These are phyloP conservation scores for Pyrenochaeta sp. DNA, from an alignment of 2,329 filamentous ascomycete genomes.

Conservation along the genomic window DNA sequence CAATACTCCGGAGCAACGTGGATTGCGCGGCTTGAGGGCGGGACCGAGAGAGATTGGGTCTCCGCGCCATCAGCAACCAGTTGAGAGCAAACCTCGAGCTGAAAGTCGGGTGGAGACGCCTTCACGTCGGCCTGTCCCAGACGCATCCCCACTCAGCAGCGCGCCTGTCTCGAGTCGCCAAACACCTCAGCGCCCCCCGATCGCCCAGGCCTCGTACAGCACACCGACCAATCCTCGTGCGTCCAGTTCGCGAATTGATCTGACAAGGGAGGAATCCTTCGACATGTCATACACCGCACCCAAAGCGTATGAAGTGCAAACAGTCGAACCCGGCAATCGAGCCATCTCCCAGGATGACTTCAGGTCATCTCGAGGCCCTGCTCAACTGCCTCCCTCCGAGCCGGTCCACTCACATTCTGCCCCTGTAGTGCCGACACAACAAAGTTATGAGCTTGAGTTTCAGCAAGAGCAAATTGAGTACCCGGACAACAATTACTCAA, in stretches of 20 bases:
- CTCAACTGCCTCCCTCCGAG: slow-evolving; percentile 34
- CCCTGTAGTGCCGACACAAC: slow-evolving; percentile 49
- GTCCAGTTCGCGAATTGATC: slow-evolving; percentile 26
- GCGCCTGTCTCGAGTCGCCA: slow-evolving; percentile 27
- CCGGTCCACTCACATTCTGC: slow-evolving; percentile 56
- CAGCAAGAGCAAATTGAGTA: slow-evolving; percentile 27
- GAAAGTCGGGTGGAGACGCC: slow-evolving; percentile 33
- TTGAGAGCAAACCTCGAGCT: slow-evolving; percentile 28
- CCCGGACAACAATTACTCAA: slow-evolving; percentile 14
- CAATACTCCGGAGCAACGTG: slow-evolving; percentile 39
- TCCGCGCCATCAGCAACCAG: slow-evolving; percentile 37
- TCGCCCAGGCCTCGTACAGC: slow-evolving; percentile 29
- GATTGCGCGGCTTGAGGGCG: slow-evolving; percentile 36
- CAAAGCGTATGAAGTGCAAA: slow-evolving; percentile 46
- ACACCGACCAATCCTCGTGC: slow-evolving; percentile 33
- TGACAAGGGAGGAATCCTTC: slow-evolving; percentile 32
- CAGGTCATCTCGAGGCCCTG: slow-evolving; percentile 28
- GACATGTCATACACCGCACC: slow-evolving; percentile 48
- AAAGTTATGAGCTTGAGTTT: slow-evolving; percentile 30
- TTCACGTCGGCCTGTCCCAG: slow-evolving; percentile 38
- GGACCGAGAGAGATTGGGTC: slow-evolving; percentile 46
- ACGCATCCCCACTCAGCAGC: slow-evolving; percentile 29
- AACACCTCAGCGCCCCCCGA: slow-evolving; percentile 34
- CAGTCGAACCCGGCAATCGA: slow-evolving; percentile 30
- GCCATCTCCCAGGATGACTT: slow-evolving; percentile 40